Conservation (phyloP, 768 basidiomycete genomes). For the Leccinellum luteum region DNA sequence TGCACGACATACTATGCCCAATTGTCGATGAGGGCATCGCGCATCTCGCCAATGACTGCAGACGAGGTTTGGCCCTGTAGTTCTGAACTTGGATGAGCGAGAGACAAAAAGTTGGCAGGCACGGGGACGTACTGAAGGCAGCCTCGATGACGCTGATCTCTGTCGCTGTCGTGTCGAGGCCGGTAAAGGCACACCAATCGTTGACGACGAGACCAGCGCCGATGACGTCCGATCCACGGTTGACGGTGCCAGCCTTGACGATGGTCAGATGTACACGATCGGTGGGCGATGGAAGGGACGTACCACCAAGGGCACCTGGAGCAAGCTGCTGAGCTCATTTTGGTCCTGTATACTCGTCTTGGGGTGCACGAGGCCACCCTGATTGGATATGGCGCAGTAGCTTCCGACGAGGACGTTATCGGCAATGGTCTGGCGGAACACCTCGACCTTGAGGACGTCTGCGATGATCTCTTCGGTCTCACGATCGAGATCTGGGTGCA, state of each 20-base stretch:
- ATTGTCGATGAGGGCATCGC: constrained; percentile 87
- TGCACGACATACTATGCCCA: constrained; percentile 58
- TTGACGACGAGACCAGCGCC: constrained; percentile 98
- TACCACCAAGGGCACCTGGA: constrained; percentile 94
- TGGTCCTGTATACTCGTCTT: constrained; percentile 97
- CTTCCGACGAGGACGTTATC: constrained; percentile 96
- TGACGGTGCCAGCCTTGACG: constrained; percentile 90
- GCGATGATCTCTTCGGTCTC: constrained; percentile 99
- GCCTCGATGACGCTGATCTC: constrained; percentile 99
- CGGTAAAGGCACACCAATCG: constrained; percentile 99
- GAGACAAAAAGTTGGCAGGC: neutral
- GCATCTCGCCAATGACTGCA: constrained; percentile 88
- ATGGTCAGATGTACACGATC: neutral
- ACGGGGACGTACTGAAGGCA: constrained; percentile 76
- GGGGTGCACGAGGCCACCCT: constrained; percentile 97
- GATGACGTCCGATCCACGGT: constrained; percentile 96
- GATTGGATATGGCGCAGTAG: constrained; percentile 93
- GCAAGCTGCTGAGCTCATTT: constrained; percentile 90
- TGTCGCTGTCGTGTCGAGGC: constrained; percentile 98
- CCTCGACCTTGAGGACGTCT: constrained; percentile 97
- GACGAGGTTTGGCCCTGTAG: constrained; percentile 81
- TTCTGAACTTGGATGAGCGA: constrained; percentile 43
- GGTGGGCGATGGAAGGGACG: constrained; percentile 31
- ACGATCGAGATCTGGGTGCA: constrained; percentile 96
- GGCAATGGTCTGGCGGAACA: constrained; percentile 96